A percentile compares a stretch with the other conserved stretches of the same genome.
phyloP scores from a whole-genome alignment of 768 basidiomycete genomes.

The Rhodotorula babjevae region DNA sequence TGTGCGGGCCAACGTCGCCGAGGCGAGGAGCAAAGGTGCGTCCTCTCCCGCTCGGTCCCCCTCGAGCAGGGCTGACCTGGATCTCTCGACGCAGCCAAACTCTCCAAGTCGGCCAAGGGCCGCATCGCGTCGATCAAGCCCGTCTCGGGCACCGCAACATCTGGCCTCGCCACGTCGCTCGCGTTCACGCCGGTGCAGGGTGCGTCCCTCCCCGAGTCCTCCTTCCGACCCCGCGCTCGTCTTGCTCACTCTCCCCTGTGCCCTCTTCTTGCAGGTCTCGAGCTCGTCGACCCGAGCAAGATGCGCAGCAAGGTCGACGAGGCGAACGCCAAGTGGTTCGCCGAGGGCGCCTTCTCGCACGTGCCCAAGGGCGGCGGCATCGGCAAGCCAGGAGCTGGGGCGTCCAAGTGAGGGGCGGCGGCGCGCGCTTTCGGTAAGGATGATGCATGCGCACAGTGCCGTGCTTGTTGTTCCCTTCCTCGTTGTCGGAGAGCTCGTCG shows the following conservation, averaged over 20 bases:
- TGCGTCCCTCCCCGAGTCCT: constrained; percentile 45
- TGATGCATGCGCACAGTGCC: background rate
- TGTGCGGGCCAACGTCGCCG: constrained; percentile 78
- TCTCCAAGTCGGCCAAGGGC: constrained; percentile 89
- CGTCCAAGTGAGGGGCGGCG: background rate
- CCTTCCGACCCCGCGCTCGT: background rate
- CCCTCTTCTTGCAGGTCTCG: constrained; percentile 61
- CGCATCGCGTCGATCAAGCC: constrained; percentile 77
- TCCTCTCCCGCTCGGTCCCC: constrained; percentile 2
- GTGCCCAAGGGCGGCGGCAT: constrained; percentile 28
- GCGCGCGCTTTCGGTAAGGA: background rate
- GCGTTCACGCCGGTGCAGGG: constrained; percentile 93
- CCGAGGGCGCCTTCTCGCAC: constrained; percentile 44
- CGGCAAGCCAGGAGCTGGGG: constrained; percentile 15
- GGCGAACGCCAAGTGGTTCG: constrained; percentile 96
- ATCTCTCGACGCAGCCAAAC: constrained; percentile 64
- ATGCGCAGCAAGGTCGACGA: constrained; percentile 80
- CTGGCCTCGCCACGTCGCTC: constrained; percentile 84
- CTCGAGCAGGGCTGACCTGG: background rate
- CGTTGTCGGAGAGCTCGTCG: background rate
- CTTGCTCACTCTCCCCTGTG: constrained; percentile 32
- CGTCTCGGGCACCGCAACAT: constrained; percentile 55
- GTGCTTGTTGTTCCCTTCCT: background rate
- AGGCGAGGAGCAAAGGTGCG: constrained; percentile 84
- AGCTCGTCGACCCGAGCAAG: constrained; percentile 83